A percentile compares a stretch with the other conserved stretches of the same genome.
Evolutionary conservation across 352 stramenopile genomes (phyloP).

Genomic region (Pythium utonaiense): DNA sequence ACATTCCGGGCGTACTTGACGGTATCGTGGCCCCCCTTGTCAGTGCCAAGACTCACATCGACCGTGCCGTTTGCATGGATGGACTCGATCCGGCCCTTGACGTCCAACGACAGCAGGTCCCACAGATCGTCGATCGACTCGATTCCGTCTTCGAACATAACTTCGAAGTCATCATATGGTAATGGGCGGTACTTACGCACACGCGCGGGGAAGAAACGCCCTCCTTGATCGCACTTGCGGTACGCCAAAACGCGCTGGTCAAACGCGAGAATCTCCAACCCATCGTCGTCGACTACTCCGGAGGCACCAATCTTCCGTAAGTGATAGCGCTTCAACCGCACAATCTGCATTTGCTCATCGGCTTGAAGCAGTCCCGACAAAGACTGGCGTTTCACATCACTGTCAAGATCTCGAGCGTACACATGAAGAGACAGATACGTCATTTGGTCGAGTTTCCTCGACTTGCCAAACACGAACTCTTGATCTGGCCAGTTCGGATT

Average conservation of each 20-base stretch:
- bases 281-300: slow-evolving; percentile 46
- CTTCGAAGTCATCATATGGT: slow-evolving; percentile 41
- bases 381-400: slow-evolving; percentile 24
- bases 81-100: slow-evolving; percentile 44
- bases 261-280: slow-evolving; percentile 46
- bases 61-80: slow-evolving; percentile 51
- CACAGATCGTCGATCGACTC: slow-evolving; percentile 60
- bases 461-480: slow-evolving; percentile 62
- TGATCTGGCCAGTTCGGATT: slow-evolving; percentile 59
- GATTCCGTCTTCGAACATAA: slow-evolving; percentile 54
- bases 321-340: slow-evolving; percentile 40
- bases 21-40: neutral
- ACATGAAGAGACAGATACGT: slow-evolving; percentile 69
- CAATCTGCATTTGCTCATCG: slow-evolving; percentile 29
- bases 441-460: slow-evolving; percentile 42
- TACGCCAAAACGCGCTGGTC: slow-evolving; percentile 68
- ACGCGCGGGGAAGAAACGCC: slow-evolving; percentile 54
- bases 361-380: slow-evolving; percentile 34
- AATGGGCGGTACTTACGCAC: slow-evolving; percentile 52
- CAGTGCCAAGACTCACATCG: slow-evolving; percentile 38
- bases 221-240: slow-evolving; percentile 45
- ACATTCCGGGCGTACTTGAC: slow-evolving; percentile 28
- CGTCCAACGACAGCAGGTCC: slow-evolving; percentile 55
- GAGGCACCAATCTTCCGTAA: slow-evolving; percentile 52
- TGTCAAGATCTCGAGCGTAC: slow-evolving; percentile 51